Evolutionary conservation across 148 eudicot species (phyloP).

Genomic region (Camellia sinensis): DNA sequence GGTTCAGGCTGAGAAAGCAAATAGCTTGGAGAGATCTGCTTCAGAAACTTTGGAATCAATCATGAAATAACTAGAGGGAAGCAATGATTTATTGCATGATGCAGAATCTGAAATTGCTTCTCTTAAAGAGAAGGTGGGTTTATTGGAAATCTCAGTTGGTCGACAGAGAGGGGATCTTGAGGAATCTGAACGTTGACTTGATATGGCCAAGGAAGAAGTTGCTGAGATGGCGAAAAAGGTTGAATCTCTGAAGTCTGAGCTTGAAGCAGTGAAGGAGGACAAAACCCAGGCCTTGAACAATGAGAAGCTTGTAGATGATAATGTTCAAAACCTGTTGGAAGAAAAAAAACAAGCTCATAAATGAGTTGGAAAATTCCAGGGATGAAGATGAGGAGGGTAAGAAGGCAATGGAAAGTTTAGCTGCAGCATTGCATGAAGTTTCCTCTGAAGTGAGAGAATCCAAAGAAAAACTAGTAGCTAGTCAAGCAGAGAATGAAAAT

Average conservation of each 20-base stretch:
- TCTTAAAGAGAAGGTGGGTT: slow-evolving; percentile 71
- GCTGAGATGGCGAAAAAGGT: slow-evolving; percentile 45
- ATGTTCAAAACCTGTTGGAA: slow-evolving; percentile 70
- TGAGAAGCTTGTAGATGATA: slow-evolving; percentile 76
- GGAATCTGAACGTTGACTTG: slow-evolving; percentile 43
- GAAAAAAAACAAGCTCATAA: slow-evolving; percentile 74
- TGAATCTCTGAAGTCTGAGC: slow-evolving; percentile 55
- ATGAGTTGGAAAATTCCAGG: slow-evolving; percentile 58
- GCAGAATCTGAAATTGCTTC: slow-evolving; percentile 67
- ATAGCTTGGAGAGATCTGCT: slow-evolving; percentile 72
- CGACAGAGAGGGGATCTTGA: slow-evolving; percentile 67
- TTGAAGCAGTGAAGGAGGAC: slow-evolving; percentile 71
- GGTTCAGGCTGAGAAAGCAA: slow-evolving; percentile 50
- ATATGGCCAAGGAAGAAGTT: slow-evolving; percentile 58
- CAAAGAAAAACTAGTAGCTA: slow-evolving; percentile 70
- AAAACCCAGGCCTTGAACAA: slow-evolving; percentile 61
- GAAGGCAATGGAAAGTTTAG: slow-evolving; percentile 82
- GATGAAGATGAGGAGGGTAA: slow-evolving; percentile 81
- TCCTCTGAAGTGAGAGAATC: slow-evolving; percentile 77
- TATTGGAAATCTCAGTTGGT: slow-evolving; percentile 62
- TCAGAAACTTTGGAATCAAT: slow-evolving; percentile 74
- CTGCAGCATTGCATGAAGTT: slow-evolving; percentile 80
- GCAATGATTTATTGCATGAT: slow-evolving; percentile 66
- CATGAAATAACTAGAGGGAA: slow-evolving; percentile 77
- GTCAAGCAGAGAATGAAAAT: slow-evolving; percentile 61